phyloP scores from a whole-genome alignment of 2,329 filamentous ascomycete genomes.

The Arthrinium phaeospermum region DNA sequence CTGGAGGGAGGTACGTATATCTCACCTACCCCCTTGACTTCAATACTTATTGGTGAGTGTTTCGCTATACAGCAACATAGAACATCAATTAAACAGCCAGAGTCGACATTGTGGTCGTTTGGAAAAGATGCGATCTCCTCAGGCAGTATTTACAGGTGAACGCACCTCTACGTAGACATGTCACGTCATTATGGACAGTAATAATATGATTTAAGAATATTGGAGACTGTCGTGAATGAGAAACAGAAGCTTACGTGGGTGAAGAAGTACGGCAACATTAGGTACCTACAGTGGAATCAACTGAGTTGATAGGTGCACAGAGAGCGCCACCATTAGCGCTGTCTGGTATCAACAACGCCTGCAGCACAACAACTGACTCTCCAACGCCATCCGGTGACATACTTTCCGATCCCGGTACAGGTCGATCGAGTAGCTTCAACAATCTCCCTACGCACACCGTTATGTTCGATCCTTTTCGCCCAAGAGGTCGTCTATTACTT shows the following conservation, averaged over 20 bases:
- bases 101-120: too few species aligned
- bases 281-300: not conserved
- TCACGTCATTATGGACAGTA: not conserved
- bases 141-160: not conserved
- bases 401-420: slow-evolving; percentile 1
- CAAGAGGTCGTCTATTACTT: slow-evolving; percentile 9
- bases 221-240: not conserved
- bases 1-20: not conserved
- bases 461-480: not conserved
- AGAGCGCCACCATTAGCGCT: slow-evolving; percentile 1
- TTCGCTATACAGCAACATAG: not conserved
- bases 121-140: not conserved
- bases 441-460: not conserved
- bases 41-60: not conserved
- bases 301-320: not conserved
- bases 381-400: slow-evolving; percentile 11
- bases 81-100: not conserved
- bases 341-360: not conserved
- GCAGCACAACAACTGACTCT: slow-evolving; percentile 1
- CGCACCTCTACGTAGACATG: not conserved
- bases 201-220: not conserved
- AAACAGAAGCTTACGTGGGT: slow-evolving; percentile 4
- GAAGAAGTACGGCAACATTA: not conserved
- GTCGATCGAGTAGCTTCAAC: not conserved
- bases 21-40: not conserved